These are phyloP conservation scores for Chrysopogon serrulatus DNA, from an alignment of 176 grass and related monocot genomes.

Conservation along the genomic window DNA sequence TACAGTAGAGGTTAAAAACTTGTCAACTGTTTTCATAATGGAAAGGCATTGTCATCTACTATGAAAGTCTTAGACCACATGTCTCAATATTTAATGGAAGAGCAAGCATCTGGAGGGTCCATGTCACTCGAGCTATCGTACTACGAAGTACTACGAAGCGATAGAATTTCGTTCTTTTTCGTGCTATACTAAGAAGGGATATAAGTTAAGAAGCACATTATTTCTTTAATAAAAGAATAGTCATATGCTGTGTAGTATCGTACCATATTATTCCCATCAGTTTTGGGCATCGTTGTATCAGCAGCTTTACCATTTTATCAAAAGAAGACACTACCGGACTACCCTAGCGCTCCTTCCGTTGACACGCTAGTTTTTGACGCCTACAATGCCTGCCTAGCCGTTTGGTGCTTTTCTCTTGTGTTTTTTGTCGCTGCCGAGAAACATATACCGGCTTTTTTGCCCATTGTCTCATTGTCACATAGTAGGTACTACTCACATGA, in stretches of 20 bases:
- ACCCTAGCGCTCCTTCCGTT: too few relatives aligned
- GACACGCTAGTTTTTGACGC: too few relatives aligned
- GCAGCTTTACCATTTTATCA: neutral
- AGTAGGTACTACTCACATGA: neutral
- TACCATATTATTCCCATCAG: neutral
- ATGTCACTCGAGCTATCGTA: neutral
- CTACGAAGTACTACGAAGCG: too few relatives aligned
- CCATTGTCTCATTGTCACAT: neutral
- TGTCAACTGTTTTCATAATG: neutral
- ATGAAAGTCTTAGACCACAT: neutral
- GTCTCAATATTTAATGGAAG: neutral
- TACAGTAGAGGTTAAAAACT: too few relatives aligned
- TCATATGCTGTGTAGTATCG: neutral
- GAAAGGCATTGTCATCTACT: neutral
- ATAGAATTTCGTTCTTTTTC: too few relatives aligned
- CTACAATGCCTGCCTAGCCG: neutral
- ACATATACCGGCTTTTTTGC: neutral
- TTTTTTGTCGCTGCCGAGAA: neutral
- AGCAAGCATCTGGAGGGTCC: neutral
- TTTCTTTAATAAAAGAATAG: neutral
- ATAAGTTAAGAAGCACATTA: neutral
- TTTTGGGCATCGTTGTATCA: neutral
- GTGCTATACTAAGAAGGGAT: neutral
- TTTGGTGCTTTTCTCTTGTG: neutral
- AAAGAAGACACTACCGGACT: neutral